Evolutionary conservation across 1,284 basidiomycete species (phyloP), one percentile per base, ranked within the genome.

Genomic region (Irpex rosettiformis): DNA sequence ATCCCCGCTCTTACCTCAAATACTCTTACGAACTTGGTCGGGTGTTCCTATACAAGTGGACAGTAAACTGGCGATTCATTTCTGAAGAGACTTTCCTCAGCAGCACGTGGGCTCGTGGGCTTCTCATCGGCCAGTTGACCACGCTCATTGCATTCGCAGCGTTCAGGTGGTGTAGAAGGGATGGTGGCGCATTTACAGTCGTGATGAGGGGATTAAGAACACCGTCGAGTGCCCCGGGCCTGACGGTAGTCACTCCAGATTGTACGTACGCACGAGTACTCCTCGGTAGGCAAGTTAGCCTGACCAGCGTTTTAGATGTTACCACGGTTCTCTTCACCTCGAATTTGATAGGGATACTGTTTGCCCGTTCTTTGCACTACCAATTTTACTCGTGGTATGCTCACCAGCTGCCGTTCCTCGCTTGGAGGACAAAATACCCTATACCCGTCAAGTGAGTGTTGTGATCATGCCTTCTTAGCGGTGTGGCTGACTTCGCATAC

Each of bases 371-470:
- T 13, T 75, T 99, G 56, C 96, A 99, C 72, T 99, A 98, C 72
- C 96, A 99, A 67, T 99, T 99, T 74, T 98, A 98, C 72, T 89
- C 91, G 3, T 99, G 96, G 97, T 98, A 98, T 72, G 94, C 91
- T 10, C 90, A 94, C 63, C 93, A 96, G 66, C 72, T 97, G n/a
- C 94, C 95, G 0, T 86, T 96, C 66, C 75, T 99, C 25, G 76
- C 85, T 4, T 95, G 87, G 84, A 83, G 84, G 66, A 89, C 91
- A 3, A 78, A 73, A 56, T 91, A 84, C 69, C 87, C 86, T 22
- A 49, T 82, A 16, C 33, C 75, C 24, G 5, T 89, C 21, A 89
- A 84, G 93, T 93, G 66, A 67, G 83, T 73, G 37, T 30, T 24
- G 33, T 27, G 10, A 11, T 10, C 27, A 10, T 45, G 42, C 3